A percentile compares a stretch with the other conserved stretches of the same genome.
phyloP scores from a whole-genome alignment of 768 basidiomycete genomes.

The Lactarius quietus region DNA sequence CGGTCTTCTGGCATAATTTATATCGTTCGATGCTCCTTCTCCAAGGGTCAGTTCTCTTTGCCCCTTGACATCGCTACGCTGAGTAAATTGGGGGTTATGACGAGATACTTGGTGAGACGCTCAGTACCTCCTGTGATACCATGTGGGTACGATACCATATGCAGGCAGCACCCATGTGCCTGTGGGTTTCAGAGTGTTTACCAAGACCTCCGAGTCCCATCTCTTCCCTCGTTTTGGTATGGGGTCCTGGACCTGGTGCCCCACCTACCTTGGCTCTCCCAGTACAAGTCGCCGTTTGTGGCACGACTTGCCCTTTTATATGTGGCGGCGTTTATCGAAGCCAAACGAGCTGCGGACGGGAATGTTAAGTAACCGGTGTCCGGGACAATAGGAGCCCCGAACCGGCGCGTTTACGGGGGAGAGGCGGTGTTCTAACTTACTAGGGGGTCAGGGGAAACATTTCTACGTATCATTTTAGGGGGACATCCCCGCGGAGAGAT shows the following conservation, averaged over 20 bases:
- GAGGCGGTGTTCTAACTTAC: not conserved
- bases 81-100: not conserved
- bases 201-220: too few relatives aligned
- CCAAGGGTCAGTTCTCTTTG: not conserved
- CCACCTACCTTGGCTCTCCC: not conserved
- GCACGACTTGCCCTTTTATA: not conserved
- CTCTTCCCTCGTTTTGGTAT: not conserved
- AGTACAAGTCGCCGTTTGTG: not conserved
- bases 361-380: not conserved
- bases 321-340: not conserved
- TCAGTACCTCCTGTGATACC: not conserved
- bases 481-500: constrained; percentile 16
- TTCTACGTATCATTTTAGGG: not conserved
- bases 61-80: not conserved
- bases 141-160: not conserved
- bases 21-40: not conserved
- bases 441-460: not conserved
- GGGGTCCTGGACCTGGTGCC: not conserved
- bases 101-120: not conserved
- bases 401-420: not conserved
- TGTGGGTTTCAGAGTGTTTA: not conserved
- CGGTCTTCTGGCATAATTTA: not conserved
- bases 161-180: not conserved
- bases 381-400: not conserved
- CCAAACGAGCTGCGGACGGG: not conserved